phyloP scores from a whole-genome alignment of 768 basidiomycete genomes.

The Mycena epipterygia region DNA sequence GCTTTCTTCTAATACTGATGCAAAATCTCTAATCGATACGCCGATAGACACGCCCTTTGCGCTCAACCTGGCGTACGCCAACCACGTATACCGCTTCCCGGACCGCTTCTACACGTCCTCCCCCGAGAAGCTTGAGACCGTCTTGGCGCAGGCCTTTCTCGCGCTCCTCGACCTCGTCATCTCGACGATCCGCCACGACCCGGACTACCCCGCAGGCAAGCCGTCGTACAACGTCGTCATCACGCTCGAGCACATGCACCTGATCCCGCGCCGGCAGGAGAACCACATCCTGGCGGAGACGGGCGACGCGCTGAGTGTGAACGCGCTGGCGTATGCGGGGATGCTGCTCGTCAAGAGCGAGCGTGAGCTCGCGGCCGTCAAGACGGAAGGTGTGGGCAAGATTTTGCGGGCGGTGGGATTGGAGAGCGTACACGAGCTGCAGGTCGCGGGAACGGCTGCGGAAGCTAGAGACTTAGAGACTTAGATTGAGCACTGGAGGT shows the following conservation, averaged over 20 bases:
- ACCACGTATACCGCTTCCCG: conserved; percentile 79
- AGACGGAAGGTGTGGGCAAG: conserved; percentile 70
- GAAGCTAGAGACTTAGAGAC: conserved; percentile 46
- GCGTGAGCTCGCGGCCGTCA: conserved; percentile 78
- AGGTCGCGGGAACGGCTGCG: conserved; percentile 63
- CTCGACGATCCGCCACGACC: conserved; percentile 77
- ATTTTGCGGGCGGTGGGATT: conserved; percentile 77
- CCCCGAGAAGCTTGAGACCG: conserved; percentile 61
- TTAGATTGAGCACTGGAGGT: too few species aligned
- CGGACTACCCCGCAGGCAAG: conserved; percentile 70
- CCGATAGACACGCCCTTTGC: conserved; percentile 79
- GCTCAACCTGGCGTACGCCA: conserved; percentile 82
- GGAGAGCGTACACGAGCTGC: conserved; percentile 76
- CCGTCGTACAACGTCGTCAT: conserved; percentile 89
- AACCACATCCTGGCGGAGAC: conserved; percentile 64
- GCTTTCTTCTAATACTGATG: neutral
- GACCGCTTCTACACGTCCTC: conserved; percentile 52
- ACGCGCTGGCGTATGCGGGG: conserved; percentile 92
- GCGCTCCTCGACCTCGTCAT: conserved; percentile 83
- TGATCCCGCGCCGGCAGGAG: conserved; percentile 85
- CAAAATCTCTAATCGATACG: neutral
- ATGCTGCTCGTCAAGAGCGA: conserved; percentile 90
- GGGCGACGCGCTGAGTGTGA: conserved; percentile 77
- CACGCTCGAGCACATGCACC: conserved; percentile 86
- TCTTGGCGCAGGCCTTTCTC: conserved; percentile 74